Evolutionary conservation across 148 eudicot genomes (phyloP).

Genomic region (Silene latifolia): DNA sequence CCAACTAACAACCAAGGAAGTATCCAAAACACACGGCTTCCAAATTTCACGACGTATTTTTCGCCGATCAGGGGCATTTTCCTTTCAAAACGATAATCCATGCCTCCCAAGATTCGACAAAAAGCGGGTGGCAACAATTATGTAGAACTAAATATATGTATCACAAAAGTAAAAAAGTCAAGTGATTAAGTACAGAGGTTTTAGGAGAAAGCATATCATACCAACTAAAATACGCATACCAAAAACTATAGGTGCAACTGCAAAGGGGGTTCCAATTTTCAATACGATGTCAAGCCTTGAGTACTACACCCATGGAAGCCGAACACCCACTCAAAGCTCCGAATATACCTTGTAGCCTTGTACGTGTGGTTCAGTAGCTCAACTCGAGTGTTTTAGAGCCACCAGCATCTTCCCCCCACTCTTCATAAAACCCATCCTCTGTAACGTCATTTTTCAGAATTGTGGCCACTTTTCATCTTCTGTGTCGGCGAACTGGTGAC

Average conservation of each 20-base stretch:
- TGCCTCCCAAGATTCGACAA: no score
- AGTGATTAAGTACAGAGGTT: background rate
- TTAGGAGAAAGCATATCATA: background rate
- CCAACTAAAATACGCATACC: background rate
- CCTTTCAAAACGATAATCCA: no score
- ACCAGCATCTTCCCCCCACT: slow-evolving; percentile 1
- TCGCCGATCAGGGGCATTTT: no score
- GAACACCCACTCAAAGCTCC: background rate
- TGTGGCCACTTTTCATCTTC: slow-evolving; percentile 24
- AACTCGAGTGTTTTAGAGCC: background rate
- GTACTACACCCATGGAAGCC: background rate
- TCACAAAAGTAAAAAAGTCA: no score
- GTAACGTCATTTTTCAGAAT: background rate
- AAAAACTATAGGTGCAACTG: background rate
- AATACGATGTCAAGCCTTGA: background rate
- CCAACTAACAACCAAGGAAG: no score
- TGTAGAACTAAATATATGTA: no score
- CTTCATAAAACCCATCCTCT: no score
- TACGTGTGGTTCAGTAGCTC: background rate
- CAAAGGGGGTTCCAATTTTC: background rate
- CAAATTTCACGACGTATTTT: no score
- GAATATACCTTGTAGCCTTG: background rate
- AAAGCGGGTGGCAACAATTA: no score
- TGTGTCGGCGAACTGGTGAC: slow-evolving; percentile 63
- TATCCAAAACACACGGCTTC: no score